Conservation (phyloP, 148 eudicot genomes). For the Oxyria digyna region DNA sequence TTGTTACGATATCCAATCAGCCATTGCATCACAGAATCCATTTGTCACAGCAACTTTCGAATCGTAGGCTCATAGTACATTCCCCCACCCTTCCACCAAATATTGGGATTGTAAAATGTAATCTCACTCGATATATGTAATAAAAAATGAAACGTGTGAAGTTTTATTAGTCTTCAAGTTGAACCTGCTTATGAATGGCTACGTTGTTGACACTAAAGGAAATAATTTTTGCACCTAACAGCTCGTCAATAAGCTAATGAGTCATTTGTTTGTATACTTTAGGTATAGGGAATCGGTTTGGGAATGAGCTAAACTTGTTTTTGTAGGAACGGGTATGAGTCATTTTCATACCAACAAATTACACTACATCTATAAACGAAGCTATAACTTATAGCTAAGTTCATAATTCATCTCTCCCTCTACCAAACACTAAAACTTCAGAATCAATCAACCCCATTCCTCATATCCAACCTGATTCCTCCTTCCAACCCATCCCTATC, state of each 20-base stretch:
- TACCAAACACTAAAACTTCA: too few species aligned
- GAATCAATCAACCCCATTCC: too few species aligned
- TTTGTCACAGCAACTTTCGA: not conserved
- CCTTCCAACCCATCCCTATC: too few species aligned
- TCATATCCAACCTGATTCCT: too few species aligned
- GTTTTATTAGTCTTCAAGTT: not conserved
- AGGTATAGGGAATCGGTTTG: too few species aligned
- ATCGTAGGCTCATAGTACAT: not conserved
- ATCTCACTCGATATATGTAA: not conserved
- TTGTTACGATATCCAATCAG: not conserved
- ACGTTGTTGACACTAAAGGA: not conserved
- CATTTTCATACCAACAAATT: too few species aligned
- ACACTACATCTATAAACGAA: too few species aligned
- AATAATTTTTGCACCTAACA: not conserved
- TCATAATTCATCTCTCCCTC: too few species aligned
- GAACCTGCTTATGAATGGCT: not conserved
- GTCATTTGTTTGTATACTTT: too few species aligned
- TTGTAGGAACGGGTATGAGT: too few species aligned
- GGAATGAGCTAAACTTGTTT: too few species aligned
- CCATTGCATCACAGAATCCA: not conserved
- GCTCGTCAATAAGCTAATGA: not conserved
- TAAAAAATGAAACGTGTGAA: not conserved
- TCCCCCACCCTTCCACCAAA: not conserved
- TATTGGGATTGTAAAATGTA: not conserved
- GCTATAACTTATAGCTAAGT: too few species aligned